Conservation (phyloP, 768 basidiomycete species). For the Kwoniella mangroviensis region DNA sequence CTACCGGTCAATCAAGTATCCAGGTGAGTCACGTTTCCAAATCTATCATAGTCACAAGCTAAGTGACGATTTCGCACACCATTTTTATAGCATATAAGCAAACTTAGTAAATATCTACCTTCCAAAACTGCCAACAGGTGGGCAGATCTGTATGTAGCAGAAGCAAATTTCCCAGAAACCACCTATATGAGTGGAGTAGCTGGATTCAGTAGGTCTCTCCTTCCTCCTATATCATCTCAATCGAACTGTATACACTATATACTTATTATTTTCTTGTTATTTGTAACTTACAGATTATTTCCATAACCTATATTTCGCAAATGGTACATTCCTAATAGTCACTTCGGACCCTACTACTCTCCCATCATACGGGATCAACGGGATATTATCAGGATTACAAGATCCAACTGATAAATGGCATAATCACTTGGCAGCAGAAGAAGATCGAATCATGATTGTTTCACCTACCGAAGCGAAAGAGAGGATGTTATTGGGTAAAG, state of each 20-base stretch:
- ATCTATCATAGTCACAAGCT: not conserved
- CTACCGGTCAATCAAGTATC: slow-evolving; percentile 6
- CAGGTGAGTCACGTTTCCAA: not conserved
- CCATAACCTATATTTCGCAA: slow-evolving; percentile 30
- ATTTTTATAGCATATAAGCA: slow-evolving; percentile 4
- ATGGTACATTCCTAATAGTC: slow-evolving; percentile 28
- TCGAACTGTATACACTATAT: not conserved
- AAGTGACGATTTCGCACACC: no score
- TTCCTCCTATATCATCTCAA: not conserved
- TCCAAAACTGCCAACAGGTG: slow-evolving; percentile 11
- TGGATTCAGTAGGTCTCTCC: slow-evolving; percentile 23
- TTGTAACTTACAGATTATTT: slow-evolving; percentile 16
- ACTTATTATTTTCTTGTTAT: not conserved
- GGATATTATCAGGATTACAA: slow-evolving; percentile 13
- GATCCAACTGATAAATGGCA: slow-evolving; percentile 14
- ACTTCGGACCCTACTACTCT: slow-evolving; percentile 19
- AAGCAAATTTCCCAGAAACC: slow-evolving; percentile 21
- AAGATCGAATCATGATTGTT: slow-evolving; percentile 27
- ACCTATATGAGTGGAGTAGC: slow-evolving; percentile 23
- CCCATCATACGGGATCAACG: slow-evolving; percentile 8
- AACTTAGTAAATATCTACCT: slow-evolving; percentile 4
- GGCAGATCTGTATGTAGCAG: slow-evolving; percentile 18
- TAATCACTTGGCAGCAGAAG: slow-evolving; percentile 15
- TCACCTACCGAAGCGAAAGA: slow-evolving; percentile 22
- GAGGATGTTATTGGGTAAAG: slow-evolving; percentile 19